Evolutionary conservation across 2,329 filamentous ascomycete species (phyloP).

Genomic region (Aureobasidium sp.): DNA sequence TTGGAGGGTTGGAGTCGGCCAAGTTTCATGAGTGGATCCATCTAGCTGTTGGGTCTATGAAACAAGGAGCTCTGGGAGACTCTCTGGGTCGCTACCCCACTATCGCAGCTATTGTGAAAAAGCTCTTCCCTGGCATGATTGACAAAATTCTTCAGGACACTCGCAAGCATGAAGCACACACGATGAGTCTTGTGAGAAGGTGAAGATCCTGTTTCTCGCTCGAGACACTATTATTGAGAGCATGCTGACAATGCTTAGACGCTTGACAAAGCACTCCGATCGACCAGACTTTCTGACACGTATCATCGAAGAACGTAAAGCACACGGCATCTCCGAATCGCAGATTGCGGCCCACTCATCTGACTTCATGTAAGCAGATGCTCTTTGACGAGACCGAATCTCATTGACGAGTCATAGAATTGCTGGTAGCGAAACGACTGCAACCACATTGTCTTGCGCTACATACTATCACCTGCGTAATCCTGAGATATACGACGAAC

Average conservation of each 20-base stretch:
- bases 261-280: neutral
- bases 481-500: neutral
- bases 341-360: neutral
- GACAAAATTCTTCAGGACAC: neutral
- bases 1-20: neutral
- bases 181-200: neutral
- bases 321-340: neutral
- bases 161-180: neutral
- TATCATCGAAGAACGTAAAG: neutral
- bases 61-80: neutral
- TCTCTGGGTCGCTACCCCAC: neutral
- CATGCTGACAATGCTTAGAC: neutral
- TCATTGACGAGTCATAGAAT: neutral
- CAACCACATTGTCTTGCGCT: neutral
- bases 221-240: too few species aligned
- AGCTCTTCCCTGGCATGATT: neutral
- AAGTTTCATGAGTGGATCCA: neutral
- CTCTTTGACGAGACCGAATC: too few species aligned
- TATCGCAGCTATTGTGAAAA: neutral
- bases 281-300: neutral
- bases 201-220: neutral
- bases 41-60: neutral
- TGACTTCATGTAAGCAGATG: neutral
- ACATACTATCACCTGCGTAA: neutral
- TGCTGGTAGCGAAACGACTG: neutral